phyloP scores from a whole-genome alignment of 352 stramenopile species.

The Globisporangium alternatum region DNA sequence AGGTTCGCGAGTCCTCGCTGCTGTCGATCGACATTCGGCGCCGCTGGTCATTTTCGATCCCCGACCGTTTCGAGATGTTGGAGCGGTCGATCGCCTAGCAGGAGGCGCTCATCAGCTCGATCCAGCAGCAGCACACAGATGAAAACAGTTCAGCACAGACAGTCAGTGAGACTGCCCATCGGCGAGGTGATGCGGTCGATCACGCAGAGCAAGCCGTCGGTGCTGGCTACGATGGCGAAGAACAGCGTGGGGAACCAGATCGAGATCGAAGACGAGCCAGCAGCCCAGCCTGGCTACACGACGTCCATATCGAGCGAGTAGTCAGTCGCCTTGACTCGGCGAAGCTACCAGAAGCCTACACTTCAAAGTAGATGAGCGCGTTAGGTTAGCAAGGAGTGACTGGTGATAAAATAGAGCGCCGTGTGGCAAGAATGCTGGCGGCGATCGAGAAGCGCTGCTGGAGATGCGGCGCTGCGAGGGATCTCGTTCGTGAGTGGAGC shows the following conservation, averaged over 20 bases:
- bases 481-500: too few species aligned
- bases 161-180: constrained; percentile 15
- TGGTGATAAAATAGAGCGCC: too few species aligned
- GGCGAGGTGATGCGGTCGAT: constrained; percentile 20
- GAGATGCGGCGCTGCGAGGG: too few species aligned
- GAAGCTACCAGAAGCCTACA: too few species aligned
- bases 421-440: too few species aligned
- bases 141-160: constrained; percentile 8
- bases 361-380: too few species aligned
- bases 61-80: constrained; percentile 47
- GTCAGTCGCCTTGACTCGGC: too few species aligned
- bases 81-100: constrained; percentile 67
- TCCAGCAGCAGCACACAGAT: constrained; percentile 36
- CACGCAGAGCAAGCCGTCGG: neutral
- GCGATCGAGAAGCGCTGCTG: too few species aligned
- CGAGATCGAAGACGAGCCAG: neutral
- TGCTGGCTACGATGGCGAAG: neutral
- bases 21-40: constrained; percentile 21
- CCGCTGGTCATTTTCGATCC: constrained; percentile 48
- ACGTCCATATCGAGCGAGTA: too few species aligned
- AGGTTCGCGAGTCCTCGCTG: constrained; percentile 9
- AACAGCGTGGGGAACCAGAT: neutral
- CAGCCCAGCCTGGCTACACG: too few species aligned
- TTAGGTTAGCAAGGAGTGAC: too few species aligned
- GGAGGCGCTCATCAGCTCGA: constrained; percentile 52